Base-by-base conservation (phyloP, 2,329 filamentous ascomycete species). In the Ophiosphaerella herpotricha region DNA sequence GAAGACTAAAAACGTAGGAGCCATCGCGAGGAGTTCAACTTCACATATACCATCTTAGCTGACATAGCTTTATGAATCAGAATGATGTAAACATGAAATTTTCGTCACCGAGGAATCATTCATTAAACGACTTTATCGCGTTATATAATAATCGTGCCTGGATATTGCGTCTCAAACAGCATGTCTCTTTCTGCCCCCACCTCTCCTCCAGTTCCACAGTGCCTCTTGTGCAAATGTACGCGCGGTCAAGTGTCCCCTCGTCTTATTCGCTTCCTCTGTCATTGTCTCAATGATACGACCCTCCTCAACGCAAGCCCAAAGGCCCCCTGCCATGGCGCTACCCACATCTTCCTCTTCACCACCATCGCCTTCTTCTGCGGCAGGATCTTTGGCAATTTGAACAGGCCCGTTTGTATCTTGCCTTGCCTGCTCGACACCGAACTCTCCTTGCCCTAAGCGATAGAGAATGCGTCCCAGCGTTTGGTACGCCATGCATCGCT, bases 401-500 rank as follows among this genome's bases (percentile, higher is more conserved):
- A 50, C 86, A 77, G 66, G 66, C 7, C 81, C 82, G 3, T 82
- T 72, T 2, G 68, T 68, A n/a, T 57, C 55, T 52, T 62, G 50
- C 34, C 46, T 61, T 32, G 57, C 57, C 39, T 73, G 73, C 23
- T 85, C 82, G 2, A 82, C 80, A 0, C 83, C 85, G 48, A 85
- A 86, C 50, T 85, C 84, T 1, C 90, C 91, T 41, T 80, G 83
- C 0, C 94, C 93, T 0, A 99, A 78, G 7, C 92, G 80, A 69
- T 89, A 97, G 13, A 97, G 73, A 5, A 97, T 83, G 16, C 94
- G 82, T 0, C 94, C 94, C 1, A 97, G 78, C 0, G 92, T 93
- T 74, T 96, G 93, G 73, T 91, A 97, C 0, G 94, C 91, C 54
- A 97, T 82, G 66, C 94, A 97, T 9, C 93, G 79, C 77, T 99